A percentile compares a stretch with the other conserved stretches of the same genome.
Evolutionary conservation across 495 filamentous ascomycete genomes (phyloP).

Genomic region (Xylaria grammica): DNA sequence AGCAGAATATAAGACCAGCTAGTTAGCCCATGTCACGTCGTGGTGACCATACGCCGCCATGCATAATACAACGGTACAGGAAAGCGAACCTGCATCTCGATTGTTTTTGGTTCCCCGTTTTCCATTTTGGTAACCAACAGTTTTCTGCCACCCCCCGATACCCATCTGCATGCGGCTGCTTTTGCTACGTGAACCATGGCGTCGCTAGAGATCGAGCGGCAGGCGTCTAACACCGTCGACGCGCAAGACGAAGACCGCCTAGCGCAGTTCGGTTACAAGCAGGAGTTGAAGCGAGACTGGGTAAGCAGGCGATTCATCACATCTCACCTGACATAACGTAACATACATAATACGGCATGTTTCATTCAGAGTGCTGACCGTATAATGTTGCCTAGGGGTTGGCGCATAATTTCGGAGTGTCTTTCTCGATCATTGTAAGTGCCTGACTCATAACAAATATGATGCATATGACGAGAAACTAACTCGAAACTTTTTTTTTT

Average conservation of each 20-base stretch:
- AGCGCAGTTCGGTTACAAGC: slow-evolving; percentile 67
- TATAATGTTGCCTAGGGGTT: slow-evolving; percentile 36
- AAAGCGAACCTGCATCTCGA: too few species aligned
- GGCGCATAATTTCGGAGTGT: slow-evolving; percentile 69
- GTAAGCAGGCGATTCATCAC: background rate
- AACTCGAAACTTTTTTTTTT: background rate
- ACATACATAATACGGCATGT: too few species aligned
- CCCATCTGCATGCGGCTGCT: too few species aligned
- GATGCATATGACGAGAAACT: background rate
- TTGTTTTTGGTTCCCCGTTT: too few species aligned
- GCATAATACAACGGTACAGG: too few species aligned
- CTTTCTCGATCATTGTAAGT: slow-evolving; percentile 68
- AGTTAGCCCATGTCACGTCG: too few species aligned
- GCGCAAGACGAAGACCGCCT: slow-evolving; percentile 58
- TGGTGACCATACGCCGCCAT: too few species aligned
- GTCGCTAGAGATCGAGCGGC: slow-evolving; percentile 31
- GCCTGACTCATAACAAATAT: background rate
- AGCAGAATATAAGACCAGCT: too few species aligned
- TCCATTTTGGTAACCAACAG: too few species aligned
- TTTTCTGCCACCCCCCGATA: too few species aligned
- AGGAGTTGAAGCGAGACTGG: slow-evolving; percentile 67
- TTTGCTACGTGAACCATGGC: slow-evolving; percentile 22
- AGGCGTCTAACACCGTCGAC: slow-evolving; percentile 33
- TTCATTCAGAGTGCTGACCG: too few species aligned
- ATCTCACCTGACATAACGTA: too few species aligned